Conservation (phyloP, 495 filamentous ascomycete genomes). For the Pyrenula massariospora region DNA sequence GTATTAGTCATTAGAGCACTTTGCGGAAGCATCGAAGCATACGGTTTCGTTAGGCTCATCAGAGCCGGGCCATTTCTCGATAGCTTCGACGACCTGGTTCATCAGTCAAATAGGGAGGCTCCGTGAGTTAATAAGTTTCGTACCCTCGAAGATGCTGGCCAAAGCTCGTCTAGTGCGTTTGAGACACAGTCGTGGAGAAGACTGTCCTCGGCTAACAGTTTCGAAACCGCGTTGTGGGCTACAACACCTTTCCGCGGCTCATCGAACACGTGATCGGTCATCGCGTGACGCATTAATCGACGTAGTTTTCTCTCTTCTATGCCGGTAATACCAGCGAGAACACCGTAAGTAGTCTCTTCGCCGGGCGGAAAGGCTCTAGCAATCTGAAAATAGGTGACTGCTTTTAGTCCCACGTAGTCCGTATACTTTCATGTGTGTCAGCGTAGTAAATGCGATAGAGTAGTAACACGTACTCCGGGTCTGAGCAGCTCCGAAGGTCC, state of each 20-base stretch:
- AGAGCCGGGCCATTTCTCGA: not conserved
- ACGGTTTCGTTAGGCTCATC: not conserved
- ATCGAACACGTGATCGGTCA: slow-evolving; percentile 43
- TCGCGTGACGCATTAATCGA: slow-evolving; percentile 37
- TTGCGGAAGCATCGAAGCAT: no score
- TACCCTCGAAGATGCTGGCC: no score
- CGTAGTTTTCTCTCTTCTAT: slow-evolving; percentile 32
- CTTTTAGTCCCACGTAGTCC: not conserved
- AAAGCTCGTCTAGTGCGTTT: no score
- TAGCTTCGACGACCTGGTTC: not conserved
- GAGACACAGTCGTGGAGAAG: no score
- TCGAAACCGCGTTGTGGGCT: slow-evolving; percentile 34
- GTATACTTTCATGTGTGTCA: not conserved
- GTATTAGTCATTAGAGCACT: no score
- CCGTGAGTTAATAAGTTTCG: no score
- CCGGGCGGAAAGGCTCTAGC: slow-evolving; percentile 21
- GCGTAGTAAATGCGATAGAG: not conserved
- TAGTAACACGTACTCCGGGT: not conserved
- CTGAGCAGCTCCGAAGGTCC: not conserved
- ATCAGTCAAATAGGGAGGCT: not conserved
- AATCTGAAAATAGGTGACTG: slow-evolving; percentile 5
- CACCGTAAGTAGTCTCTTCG: slow-evolving; percentile 22
- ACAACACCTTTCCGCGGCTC: slow-evolving; percentile 34
- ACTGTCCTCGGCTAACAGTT: slow-evolving; percentile 6
- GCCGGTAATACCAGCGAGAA: slow-evolving; percentile 25